Percentiles rank a stretch among this genome's conserved stretches.
Conservation (phyloP, 345 rosid species). For the Salix udensis region DNA sequence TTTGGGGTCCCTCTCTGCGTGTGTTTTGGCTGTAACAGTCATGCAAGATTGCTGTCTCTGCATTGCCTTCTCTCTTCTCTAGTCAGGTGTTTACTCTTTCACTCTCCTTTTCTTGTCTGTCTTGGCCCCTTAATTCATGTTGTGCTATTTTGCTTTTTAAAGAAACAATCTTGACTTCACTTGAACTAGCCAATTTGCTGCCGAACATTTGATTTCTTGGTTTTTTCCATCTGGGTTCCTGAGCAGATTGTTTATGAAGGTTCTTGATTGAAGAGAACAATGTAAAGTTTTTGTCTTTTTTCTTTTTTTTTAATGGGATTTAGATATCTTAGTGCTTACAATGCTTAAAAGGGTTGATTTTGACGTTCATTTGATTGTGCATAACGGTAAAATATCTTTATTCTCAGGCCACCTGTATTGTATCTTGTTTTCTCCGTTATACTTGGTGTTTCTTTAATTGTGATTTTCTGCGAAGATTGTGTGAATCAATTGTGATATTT, state of each 20-base stretch:
- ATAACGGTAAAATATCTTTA: constrained; percentile 22
- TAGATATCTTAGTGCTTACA: background rate
- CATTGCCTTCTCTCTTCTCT: constrained; percentile 31
- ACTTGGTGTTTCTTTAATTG: constrained; percentile 23
- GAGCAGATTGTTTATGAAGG: constrained; percentile 5
- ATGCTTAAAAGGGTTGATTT: constrained; percentile 15
- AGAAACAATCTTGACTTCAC: background rate
- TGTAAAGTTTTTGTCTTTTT: constrained; percentile 4
- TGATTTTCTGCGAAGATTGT: constrained; percentile 2
- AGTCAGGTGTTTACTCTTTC: constrained; percentile 37
- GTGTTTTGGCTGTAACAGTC: background rate
- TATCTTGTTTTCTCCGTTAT: constrained; percentile 28
- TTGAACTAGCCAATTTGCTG: background rate
- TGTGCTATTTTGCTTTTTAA: background rate
- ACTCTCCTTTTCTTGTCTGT: constrained; percentile 4
- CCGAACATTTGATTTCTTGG: background rate
- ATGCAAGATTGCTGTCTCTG: constrained; percentile 29
- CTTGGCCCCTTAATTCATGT: background rate
- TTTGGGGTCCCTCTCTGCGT: background rate
- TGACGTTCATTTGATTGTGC: constrained; percentile 21
- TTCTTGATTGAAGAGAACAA: constrained; percentile 19
- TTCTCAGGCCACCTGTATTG: constrained; percentile 16
- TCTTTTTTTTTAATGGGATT: background rate
- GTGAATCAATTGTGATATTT: constrained; percentile 1
- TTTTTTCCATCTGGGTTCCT: constrained; percentile 22